Conservation (phyloP, 768 basidiomycete species). For the Gymnopilus junonius region DNA sequence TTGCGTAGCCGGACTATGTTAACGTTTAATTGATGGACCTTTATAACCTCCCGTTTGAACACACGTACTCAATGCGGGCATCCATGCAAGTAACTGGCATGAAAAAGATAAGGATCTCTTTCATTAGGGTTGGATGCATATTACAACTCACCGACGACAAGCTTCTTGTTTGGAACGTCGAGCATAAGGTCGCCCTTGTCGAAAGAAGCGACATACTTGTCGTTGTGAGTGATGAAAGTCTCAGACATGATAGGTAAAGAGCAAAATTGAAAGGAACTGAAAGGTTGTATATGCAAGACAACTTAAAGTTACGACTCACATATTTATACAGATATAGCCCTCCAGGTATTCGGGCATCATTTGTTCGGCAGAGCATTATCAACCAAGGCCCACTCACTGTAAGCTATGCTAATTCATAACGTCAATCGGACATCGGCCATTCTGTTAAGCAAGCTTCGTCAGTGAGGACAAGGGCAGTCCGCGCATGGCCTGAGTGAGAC, state of each 20-base stretch:
- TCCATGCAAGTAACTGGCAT: conserved; percentile 72
- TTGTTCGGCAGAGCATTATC: no score
- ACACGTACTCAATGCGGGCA: conserved; percentile 71
- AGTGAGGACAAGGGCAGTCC: background rate
- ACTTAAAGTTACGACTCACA: no score
- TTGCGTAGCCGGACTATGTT: conserved; percentile 53
- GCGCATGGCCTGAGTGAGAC: background rate
- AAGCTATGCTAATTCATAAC: background rate
- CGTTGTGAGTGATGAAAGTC: conserved; percentile 47
- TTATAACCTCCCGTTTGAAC: background rate
- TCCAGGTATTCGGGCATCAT: background rate
- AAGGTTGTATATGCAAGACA: no score
- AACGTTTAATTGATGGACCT: background rate
- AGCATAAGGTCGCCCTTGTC: conserved; percentile 41
- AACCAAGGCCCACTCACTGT: no score
- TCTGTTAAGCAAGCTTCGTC: background rate
- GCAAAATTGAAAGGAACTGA: no score
- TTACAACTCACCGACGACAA: conserved; percentile 31
- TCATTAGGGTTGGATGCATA: background rate
- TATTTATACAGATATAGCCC: background rate
- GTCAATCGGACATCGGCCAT: background rate
- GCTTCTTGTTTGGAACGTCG: conserved; percentile 36
- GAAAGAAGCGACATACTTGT: conserved; percentile 49
- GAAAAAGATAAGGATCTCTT: background rate
- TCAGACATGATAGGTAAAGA: conserved; percentile 34